phyloP scores from a whole-genome alignment of 2,329 filamentous ascomycete genomes.

The Monosporascus cannonballus region DNA sequence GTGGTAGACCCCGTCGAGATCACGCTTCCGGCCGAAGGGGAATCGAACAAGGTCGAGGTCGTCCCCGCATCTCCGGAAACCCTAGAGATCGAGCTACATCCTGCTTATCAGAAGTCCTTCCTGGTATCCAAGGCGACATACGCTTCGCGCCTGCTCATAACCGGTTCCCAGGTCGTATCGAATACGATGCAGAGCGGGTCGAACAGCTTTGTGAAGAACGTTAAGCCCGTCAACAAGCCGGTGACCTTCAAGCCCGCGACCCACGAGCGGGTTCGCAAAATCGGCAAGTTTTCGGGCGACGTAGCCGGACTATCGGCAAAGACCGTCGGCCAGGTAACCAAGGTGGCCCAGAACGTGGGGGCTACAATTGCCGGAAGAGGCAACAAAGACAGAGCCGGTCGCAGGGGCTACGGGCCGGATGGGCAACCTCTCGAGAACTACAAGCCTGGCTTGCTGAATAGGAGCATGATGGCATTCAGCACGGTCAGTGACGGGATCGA shows the following conservation, averaged over 20 bases:
- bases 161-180: conserved; percentile 72
- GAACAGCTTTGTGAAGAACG: conserved; percentile 72
- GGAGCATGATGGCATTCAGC: conserved; percentile 91
- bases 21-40: conserved; percentile 62
- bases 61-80: conserved; percentile 64
- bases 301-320: conserved; percentile 77
- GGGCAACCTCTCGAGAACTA: conserved; percentile 60
- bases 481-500: conserved; percentile 93
- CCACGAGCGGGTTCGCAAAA: conserved; percentile 77
- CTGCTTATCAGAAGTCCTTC: conserved; percentile 82
- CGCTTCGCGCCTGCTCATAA: conserved; percentile 88
- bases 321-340: conserved; percentile 78
- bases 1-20: conserved; percentile 70
- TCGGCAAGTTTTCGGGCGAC: conserved; percentile 76
- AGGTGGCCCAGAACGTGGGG: conserved; percentile 84
- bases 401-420: conserved; percentile 61
- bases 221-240: conserved; percentile 70
- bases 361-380: conserved; percentile 65
- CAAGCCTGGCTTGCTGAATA: conserved; percentile 91
- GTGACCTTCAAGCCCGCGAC: conserved; percentile 84
- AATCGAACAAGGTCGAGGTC: conserved; percentile 56
- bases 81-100: conserved; percentile 72
- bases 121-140: conserved; percentile 82
- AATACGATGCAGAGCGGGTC: conserved; percentile 73
- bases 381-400: conserved; percentile 42